Conservation (phyloP, 1,284 basidiomycete species). For the Rhodotorula sp. region DNA sequence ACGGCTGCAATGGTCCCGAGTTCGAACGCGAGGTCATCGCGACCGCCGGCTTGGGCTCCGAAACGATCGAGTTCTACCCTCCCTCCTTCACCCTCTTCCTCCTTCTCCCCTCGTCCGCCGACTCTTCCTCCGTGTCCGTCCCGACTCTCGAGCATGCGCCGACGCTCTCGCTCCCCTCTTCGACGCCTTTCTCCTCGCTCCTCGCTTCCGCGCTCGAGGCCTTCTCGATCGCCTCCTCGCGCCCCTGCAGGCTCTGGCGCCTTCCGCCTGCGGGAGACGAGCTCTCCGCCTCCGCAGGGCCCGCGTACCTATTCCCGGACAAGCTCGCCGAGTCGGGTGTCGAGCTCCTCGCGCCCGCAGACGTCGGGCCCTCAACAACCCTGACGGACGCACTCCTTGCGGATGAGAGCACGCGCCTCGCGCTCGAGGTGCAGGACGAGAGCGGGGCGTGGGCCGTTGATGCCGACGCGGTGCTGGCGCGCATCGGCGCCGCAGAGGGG, state of each 20-base stretch:
- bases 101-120: constrained; percentile 47
- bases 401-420: constrained; percentile 42
- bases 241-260: constrained; percentile 31
- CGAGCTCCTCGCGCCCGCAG: constrained; percentile 42
- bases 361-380: constrained; percentile 40
- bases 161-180: constrained; percentile 42
- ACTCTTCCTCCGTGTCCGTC: constrained; percentile 10
- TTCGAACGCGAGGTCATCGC: constrained; percentile 69
- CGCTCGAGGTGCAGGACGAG: constrained; percentile 46
- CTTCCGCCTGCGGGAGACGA: constrained; percentile 19
- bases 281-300: constrained; percentile 28
- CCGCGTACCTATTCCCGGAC: constrained; percentile 39
- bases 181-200: constrained; percentile 43
- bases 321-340: constrained; percentile 42
- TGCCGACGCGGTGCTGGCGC: constrained; percentile 25
- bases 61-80: constrained; percentile 72
- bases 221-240: constrained; percentile 33
- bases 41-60: constrained; percentile 21
- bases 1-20: constrained; percentile 62
- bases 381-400: constrained; percentile 46
- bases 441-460: constrained; percentile 46
- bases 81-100: constrained; percentile 65
- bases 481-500: constrained; percentile 32
- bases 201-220: constrained; percentile 22
- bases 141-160: constrained; percentile 29